Evolutionary conservation across 495 filamentous ascomycete genomes (phyloP).

Genomic region (Pyrenopolyporus hunteri): DNA sequence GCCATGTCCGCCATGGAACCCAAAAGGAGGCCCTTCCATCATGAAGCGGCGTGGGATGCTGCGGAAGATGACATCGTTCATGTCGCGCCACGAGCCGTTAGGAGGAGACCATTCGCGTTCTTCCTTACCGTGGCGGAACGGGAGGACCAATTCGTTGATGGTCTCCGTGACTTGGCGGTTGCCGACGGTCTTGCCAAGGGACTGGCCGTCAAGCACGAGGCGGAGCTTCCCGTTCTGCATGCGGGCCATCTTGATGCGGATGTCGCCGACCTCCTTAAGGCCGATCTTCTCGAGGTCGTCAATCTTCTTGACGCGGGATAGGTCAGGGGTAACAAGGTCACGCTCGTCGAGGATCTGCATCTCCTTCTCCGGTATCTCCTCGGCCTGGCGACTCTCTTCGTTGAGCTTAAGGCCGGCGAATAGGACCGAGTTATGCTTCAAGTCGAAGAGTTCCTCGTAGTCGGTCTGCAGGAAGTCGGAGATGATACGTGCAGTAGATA

Average conservation of each 20-base stretch:
- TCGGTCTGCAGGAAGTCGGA: slow-evolving; percentile 48
- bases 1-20: slow-evolving; percentile 18
- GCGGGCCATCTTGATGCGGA: slow-evolving; percentile 42
- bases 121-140: slow-evolving; percentile 38
- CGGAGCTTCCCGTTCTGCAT: slow-evolving; percentile 48
- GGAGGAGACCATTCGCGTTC: slow-evolving; percentile 38
- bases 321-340: slow-evolving; percentile 47
- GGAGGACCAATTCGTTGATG: slow-evolving; percentile 44
- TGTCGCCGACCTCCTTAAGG: slow-evolving; percentile 38
- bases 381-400: slow-evolving; percentile 39
- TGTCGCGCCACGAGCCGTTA: slow-evolving; percentile 43
- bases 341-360: slow-evolving; percentile 46
- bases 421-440: slow-evolving; percentile 46
- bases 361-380: slow-evolving; percentile 40
- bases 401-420: slow-evolving; percentile 47
- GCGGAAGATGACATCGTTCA: slow-evolving; percentile 33
- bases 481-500: slow-evolving; percentile 37
- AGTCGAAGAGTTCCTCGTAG: slow-evolving; percentile 52
- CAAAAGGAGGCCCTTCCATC: slow-evolving; percentile 21
- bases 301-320: slow-evolving; percentile 41
- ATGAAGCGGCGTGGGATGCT: slow-evolving; percentile 23
- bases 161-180: slow-evolving; percentile 41
- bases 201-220: slow-evolving; percentile 38
- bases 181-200: slow-evolving; percentile 38
- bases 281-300: slow-evolving; percentile 44